phyloP scores from a whole-genome alignment of 495 filamentous ascomycete genomes.

The Antarctomyces pellizariae region DNA sequence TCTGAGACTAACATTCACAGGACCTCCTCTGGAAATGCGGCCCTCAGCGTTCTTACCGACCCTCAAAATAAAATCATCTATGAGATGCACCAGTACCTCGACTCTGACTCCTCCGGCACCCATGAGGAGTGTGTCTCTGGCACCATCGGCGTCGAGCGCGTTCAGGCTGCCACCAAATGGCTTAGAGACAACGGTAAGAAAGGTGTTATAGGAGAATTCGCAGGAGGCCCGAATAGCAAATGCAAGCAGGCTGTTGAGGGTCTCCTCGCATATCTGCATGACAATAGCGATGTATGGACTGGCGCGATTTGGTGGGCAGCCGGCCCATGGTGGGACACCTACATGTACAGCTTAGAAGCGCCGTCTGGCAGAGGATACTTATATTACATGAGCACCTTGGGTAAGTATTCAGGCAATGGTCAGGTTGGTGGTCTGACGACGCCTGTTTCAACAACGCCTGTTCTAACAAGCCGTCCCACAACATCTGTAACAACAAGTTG shows the following conservation, averaged over 20 bases:
- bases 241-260: slow-evolving; percentile 41
- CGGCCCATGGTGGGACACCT: slow-evolving; percentile 34
- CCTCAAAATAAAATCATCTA: slow-evolving; percentile 27
- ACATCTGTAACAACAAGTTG: no score
- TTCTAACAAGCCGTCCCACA: no score
- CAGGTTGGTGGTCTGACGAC: no score
- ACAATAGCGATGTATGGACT: slow-evolving; percentile 44
- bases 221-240: slow-evolving; percentile 37
- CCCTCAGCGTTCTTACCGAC: slow-evolving; percentile 28
- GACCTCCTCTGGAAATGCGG: slow-evolving; percentile 18
- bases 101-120: slow-evolving; percentile 30
- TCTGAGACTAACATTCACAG: slow-evolving; percentile 2
- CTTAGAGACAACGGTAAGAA: slow-evolving; percentile 41
- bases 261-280: slow-evolving; percentile 33
- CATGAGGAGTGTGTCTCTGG: slow-evolving; percentile 26
- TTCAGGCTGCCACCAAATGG: slow-evolving; percentile 43
- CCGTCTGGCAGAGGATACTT: slow-evolving; percentile 19
- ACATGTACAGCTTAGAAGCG: slow-evolving; percentile 40
- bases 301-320: slow-evolving; percentile 51
- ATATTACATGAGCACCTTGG: no score
- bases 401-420: no score
- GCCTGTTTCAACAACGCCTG: no score
- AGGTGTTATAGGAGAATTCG: slow-evolving; percentile 48
- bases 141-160: slow-evolving; percentile 28
- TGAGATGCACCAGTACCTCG: slow-evolving; percentile 33